Conservation (phyloP, 768 basidiomycete genomes). For the Leccinum longicurvipes region DNA sequence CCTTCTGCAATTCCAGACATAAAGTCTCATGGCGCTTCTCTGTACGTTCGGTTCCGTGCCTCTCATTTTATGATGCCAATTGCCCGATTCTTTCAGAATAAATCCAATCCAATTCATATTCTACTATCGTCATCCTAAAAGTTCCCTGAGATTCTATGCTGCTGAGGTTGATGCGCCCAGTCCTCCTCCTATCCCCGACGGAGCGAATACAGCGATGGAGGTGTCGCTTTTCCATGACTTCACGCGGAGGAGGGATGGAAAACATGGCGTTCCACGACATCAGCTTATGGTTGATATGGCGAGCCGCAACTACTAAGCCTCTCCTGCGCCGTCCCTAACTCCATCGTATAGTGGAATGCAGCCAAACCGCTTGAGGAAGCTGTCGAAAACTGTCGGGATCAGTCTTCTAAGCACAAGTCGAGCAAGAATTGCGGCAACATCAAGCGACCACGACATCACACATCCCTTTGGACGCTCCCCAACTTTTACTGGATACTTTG, state of each 20-base stretch:
- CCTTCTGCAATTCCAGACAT: constrained; percentile 24
- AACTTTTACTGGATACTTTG: not conserved
- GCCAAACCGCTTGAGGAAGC: constrained; percentile 36
- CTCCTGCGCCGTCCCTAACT: not conserved
- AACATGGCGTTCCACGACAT: constrained; percentile 14
- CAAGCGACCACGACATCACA: not conserved
- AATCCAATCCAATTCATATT: constrained; percentile 37
- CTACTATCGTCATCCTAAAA: constrained; percentile 52
- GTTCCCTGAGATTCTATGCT: constrained; percentile 63
- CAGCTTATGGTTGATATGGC: constrained; percentile 44
- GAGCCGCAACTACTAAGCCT: not conserved
- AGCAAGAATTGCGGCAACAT: constrained; percentile 1
- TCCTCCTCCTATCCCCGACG: constrained; percentile 12
- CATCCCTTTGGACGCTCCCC: not conserved
- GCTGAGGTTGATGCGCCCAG: constrained; percentile 38
- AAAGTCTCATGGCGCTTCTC: constrained; percentile 30
- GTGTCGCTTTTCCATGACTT: constrained; percentile 39
- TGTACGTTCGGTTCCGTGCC: constrained; percentile 10
- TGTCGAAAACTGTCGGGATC: constrained; percentile 10
- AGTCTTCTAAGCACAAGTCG: not conserved
- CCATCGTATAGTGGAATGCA: constrained; percentile 41
- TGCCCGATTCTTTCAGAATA: constrained; percentile 11
- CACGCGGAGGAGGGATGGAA: constrained; percentile 21
- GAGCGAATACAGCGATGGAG: constrained; percentile 22
- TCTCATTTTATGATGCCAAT: not conserved